These are phyloP conservation scores for Vitis hybrid DNA, from an alignment of 177 flowering plant genomes.

Conservation along the genomic window DNA sequence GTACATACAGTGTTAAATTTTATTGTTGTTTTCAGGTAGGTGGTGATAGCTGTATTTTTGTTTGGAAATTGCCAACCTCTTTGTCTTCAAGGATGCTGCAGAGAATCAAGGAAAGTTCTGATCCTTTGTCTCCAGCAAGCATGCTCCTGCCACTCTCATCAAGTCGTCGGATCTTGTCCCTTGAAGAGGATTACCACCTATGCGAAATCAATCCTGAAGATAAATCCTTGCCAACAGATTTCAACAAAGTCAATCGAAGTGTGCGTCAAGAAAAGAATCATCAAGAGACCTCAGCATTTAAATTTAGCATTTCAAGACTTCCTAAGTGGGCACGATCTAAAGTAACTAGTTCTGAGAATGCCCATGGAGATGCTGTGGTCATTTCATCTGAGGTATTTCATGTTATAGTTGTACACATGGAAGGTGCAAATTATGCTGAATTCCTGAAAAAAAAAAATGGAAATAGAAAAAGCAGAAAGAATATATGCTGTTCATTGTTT, in stretches of 20 bases:
- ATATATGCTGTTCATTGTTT: background rate
- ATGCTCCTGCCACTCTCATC: constrained; percentile 20
- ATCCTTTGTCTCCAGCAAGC: constrained; percentile 35
- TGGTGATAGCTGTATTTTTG: constrained; percentile 75
- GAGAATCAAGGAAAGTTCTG: constrained; percentile 34
- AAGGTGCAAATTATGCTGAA: background rate
- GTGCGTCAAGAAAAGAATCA: constrained; percentile 12
- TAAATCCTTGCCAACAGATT: constrained; percentile 10
- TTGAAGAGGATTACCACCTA: constrained; percentile 21
- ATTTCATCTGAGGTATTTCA: constrained; percentile 41
- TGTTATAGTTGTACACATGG: background rate
- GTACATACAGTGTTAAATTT: background rate
- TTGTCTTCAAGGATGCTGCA: constrained; percentile 52
- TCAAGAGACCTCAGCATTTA: constrained; percentile 36
- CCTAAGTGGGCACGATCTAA: constrained; percentile 77
- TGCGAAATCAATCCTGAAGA: constrained; percentile 8
- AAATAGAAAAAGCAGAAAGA: background rate
- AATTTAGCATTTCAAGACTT: constrained; percentile 71
- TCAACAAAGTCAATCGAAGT: constrained; percentile 12
- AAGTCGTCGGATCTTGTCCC: constrained; percentile 18
- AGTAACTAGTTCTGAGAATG: constrained; percentile 24
- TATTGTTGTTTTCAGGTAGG: constrained; percentile 44
- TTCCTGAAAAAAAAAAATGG: background rate
- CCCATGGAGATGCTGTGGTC: constrained; percentile 10
- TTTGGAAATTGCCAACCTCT: constrained; percentile 61